These are phyloP conservation scores for Solanum clarkiae DNA, from an alignment of 257 asterid genomes.

Conservation along the genomic window DNA sequence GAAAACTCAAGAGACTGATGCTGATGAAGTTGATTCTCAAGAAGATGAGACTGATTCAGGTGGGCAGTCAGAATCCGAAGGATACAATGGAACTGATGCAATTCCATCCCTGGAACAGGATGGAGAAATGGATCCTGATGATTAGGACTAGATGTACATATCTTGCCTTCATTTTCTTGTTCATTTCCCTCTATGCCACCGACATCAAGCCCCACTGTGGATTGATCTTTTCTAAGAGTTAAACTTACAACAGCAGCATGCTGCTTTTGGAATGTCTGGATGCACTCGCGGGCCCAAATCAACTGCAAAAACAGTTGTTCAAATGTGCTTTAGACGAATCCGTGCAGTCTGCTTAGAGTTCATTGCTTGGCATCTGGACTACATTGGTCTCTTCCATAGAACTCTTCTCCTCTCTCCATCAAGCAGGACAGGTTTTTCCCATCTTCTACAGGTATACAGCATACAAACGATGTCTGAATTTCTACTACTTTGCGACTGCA, in stretches of 20 bases:
- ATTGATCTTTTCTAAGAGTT: neutral
- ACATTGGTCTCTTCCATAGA: neutral
- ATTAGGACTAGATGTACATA: slow-evolving; percentile 17
- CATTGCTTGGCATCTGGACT: neutral
- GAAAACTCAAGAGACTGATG: slow-evolving; percentile 22
- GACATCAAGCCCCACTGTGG: neutral
- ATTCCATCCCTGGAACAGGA: slow-evolving; percentile 57
- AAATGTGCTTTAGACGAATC: neutral
- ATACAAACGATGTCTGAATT: neutral
- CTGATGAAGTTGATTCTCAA: slow-evolving; percentile 45
- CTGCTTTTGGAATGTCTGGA: neutral
- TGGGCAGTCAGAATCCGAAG: slow-evolving; percentile 37
- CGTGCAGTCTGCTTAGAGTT: neutral
- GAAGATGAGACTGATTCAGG: slow-evolving; percentile 56
- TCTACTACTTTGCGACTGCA: neutral
- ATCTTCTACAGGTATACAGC: neutral
- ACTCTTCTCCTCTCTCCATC: neutral
- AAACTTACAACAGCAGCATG: neutral
- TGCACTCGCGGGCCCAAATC: neutral
- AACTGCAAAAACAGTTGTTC: neutral
- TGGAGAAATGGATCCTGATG: slow-evolving; percentile 98
- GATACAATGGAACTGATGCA: slow-evolving; percentile 27
- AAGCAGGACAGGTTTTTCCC: neutral
- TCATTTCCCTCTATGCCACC: neutral
- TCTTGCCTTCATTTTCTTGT: neutral